Conservation (phyloP, 495 filamentous ascomycete species). For the Daldinia loculata region DNA sequence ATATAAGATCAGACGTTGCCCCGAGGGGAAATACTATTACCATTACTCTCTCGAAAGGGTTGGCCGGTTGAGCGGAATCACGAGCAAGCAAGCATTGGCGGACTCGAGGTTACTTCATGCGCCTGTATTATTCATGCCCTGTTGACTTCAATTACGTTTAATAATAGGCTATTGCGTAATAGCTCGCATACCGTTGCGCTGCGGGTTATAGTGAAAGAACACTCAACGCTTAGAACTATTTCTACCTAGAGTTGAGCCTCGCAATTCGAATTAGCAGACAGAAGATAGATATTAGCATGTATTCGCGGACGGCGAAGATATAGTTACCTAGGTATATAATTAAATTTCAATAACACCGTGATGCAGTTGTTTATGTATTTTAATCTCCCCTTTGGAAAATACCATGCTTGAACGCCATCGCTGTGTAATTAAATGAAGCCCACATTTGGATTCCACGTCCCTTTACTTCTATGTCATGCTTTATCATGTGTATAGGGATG, state of each 20-base stretch:
- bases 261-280: neutral
- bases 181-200: neutral
- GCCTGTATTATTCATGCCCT: conserved; percentile 26
- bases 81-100: conserved; percentile 5
- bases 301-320: neutral
- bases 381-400: no score
- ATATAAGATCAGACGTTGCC: neutral
- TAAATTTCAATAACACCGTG: neutral
- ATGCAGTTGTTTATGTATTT: neutral
- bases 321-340: neutral
- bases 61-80: neutral
- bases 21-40: neutral
- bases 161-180: conserved; percentile 30
- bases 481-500: neutral
- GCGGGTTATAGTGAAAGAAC: neutral
- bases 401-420: no score
- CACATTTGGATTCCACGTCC: no score
- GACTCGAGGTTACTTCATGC: conserved; percentile 1
- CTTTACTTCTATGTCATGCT: no score
- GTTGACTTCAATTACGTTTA: conserved; percentile 23
- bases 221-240: neutral
- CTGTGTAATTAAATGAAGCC: no score
- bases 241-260: neutral
- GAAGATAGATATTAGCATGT: neutral
- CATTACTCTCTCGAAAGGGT: neutral